Evolutionary conservation across 1,284 basidiomycete genomes (phyloP), one percentile per base, ranked within the genome.

Genomic region (Ustilago trichophora): DNA sequence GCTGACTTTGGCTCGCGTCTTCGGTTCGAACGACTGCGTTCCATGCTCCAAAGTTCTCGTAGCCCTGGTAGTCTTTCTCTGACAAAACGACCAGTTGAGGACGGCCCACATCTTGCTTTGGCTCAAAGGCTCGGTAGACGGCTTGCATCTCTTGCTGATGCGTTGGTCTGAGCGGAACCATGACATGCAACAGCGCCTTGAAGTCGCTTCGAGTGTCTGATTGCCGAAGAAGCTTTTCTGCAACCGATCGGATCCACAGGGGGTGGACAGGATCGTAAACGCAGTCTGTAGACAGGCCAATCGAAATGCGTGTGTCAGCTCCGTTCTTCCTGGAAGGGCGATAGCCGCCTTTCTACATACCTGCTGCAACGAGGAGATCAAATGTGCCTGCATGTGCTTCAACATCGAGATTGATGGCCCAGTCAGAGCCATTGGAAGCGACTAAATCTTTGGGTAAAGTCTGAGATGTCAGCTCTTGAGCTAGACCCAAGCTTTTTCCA

Each of bases 201-300:
- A n/a, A 10, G n/a, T 9, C 6, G 15, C 19, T n/a, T 2, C 21
- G 9, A 5, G 10, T 15, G 4, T 31, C 9, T 6, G 37, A n/a
- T 37, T 27, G n/a, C 38, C 46, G 19, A 24, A 55, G 37, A 54
- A 62, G 51, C 63, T 55, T 45, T 46, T 58, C 52, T 7, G 72
- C 75, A 1, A 79, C 77, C 4, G 77, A 65, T 3, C 63, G 56
- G 25, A 79, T 75, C 77, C 77, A 79, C 16, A 40, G 13, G 0
- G 77, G 72, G 44, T 79, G 77, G 3, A 62, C 38, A 7, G 70
- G 60, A 42, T 79, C 75, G 48, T 79, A 79, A 19, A 79, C 62
- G 45, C 77, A 79, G 42, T 79, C 77, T 50, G 26, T 4, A 9
- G n/a, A n/a, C n/a, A n/a, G 13, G 27, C 27, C 27, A 29, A 13